Conservation (phyloP, 768 basidiomycete genomes). For the Chalciporus pseudorubinellus region DNA sequence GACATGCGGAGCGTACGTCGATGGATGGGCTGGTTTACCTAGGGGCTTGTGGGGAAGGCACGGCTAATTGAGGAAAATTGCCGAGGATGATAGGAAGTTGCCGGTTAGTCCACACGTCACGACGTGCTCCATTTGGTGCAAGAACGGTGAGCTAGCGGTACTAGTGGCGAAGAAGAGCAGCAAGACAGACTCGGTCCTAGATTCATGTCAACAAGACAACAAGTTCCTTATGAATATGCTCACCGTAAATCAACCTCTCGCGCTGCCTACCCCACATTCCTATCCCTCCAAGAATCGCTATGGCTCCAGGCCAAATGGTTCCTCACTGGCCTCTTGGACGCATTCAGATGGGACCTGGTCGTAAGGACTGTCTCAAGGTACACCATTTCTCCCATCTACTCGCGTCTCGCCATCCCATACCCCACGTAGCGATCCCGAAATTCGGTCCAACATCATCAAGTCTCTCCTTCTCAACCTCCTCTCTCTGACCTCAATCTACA, state of each 20-base stretch:
- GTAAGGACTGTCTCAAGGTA: constrained; percentile 58
- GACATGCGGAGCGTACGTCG: neutral
- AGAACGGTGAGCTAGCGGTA: no score
- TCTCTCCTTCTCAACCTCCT: constrained; percentile 70
- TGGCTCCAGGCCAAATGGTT: constrained; percentile 60
- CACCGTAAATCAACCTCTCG: constrained; percentile 39
- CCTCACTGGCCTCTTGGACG: constrained; percentile 60
- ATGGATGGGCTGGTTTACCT: constrained; percentile 1
- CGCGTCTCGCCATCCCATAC: constrained; percentile 9
- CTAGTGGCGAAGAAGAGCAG: neutral
- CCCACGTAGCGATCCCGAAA: constrained; percentile 63
- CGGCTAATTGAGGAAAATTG: constrained; percentile 2
- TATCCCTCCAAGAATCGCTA: constrained; percentile 59
- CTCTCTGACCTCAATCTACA: constrained; percentile 69
- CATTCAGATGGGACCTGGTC: constrained; percentile 71
- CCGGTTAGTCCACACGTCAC: constrained; percentile 9
- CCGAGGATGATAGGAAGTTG: constrained; percentile 6
- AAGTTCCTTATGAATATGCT: constrained; percentile 25
- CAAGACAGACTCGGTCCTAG: constrained; percentile 19
- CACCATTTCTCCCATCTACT: constrained; percentile 12
- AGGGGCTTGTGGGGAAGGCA: constrained; percentile 11
- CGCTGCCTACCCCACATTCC: constrained; percentile 64
- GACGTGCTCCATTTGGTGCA: neutral
- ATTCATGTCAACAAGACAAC: constrained; percentile 26
- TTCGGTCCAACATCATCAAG: constrained; percentile 72